Conservation (phyloP, 2,329 filamentous ascomycete genomes). For the Aspergillus sp. region DNA sequence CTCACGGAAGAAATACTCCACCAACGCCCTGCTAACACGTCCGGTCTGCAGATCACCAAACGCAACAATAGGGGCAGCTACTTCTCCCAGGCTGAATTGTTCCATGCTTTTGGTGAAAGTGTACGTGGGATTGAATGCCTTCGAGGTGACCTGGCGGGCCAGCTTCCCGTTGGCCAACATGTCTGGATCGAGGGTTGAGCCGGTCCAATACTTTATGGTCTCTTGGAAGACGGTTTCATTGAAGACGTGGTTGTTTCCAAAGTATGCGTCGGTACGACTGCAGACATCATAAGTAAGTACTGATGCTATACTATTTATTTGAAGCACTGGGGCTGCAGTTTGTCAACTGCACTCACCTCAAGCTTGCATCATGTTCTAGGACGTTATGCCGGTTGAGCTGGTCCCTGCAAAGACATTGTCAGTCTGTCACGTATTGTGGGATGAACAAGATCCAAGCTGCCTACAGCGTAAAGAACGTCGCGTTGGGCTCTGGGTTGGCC, state of each 20-base stretch:
- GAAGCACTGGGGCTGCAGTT: neutral
- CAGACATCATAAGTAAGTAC: neutral
- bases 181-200: conserved; percentile 36
- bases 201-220: conserved; percentile 47
- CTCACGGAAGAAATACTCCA: conserved; percentile 22
- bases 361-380: conserved; percentile 23
- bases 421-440: neutral
- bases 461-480: conserved; percentile 19
- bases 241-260: conserved; percentile 53
- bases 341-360: conserved; percentile 10
- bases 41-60: conserved; percentile 45
- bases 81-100: conserved; percentile 50
- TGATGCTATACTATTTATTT: neutral
- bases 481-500: conserved; percentile 17
- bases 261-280: conserved; percentile 49
- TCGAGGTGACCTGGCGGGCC: conserved; percentile 44
- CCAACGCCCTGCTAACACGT: conserved; percentile 35
- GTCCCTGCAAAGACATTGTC: conserved; percentile 9
- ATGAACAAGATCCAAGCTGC: neutral
- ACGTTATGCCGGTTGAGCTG: conserved; percentile 21
- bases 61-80: conserved; percentile 49
- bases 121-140: conserved; percentile 49
- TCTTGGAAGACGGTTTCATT: conserved; percentile 49
- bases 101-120: conserved; percentile 43
- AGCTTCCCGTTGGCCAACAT: conserved; percentile 49